Evolutionary conservation across 2,329 filamentous ascomycete genomes (phyloP).

Genomic region (Didymosphaeria variabile): DNA sequence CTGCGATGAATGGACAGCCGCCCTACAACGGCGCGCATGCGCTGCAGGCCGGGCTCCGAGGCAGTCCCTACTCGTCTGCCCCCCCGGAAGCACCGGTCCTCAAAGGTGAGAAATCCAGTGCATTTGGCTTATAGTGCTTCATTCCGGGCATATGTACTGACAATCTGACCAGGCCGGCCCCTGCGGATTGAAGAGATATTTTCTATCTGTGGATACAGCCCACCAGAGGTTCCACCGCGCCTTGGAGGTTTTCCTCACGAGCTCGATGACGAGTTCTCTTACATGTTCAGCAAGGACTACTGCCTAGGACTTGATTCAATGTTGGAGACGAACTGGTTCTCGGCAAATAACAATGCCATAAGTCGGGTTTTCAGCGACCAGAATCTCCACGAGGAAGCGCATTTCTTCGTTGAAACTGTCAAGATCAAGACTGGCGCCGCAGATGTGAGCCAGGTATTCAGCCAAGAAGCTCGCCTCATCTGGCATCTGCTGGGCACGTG

Average conservation of each 20-base stretch:
- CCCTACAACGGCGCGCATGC: constrained; percentile 45
- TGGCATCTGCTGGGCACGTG: constrained; percentile 67
- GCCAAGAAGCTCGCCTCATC: constrained; percentile 67
- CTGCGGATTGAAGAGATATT: constrained; percentile 46
- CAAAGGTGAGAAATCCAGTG: constrained; percentile 36
- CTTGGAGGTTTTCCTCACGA: constrained; percentile 37
- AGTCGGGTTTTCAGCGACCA: constrained; percentile 61
- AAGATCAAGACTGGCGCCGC: constrained; percentile 34
- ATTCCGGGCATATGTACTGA: constrained; percentile 14
- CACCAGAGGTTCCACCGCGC: constrained; percentile 46
- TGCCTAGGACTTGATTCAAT: constrained; percentile 44
- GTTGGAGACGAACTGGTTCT: constrained; percentile 84
- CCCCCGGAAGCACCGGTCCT: constrained; percentile 31
- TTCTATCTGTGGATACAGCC: constrained; percentile 45
- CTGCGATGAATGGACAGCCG: constrained; percentile 40
- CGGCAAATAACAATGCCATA: constrained; percentile 60
- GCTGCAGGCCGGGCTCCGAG: constrained; percentile 43
- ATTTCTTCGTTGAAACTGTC: constrained; percentile 46
- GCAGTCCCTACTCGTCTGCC: constrained; percentile 33
- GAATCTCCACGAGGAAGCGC: constrained; percentile 45
- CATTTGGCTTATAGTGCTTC: background rate
- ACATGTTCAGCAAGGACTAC: constrained; percentile 49
- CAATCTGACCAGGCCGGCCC: constrained; percentile 42
- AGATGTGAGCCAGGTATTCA: constrained; percentile 54
- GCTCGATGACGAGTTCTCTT: constrained; percentile 43